phyloP scores from a whole-genome alignment of 148 eudicot genomes.

The Vaccinium macrocarpon region DNA sequence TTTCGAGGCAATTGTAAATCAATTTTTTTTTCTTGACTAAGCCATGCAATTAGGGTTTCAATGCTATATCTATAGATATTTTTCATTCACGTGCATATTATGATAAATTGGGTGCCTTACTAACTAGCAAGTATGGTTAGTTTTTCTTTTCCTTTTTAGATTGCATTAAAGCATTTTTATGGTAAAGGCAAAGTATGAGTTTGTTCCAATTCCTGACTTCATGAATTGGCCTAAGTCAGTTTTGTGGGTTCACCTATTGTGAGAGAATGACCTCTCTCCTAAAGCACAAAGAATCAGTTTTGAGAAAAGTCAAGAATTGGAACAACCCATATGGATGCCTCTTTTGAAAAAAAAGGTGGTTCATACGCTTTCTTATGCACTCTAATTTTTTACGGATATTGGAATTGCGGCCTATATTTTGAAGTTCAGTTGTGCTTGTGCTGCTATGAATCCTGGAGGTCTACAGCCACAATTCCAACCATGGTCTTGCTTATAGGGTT shows the following conservation, averaged over 20 bases:
- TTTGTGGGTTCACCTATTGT: no score
- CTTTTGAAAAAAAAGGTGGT: neutral
- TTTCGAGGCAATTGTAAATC: neutral
- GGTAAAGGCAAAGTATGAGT: neutral
- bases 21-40: neutral
- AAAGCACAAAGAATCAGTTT: no score
- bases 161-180: neutral
- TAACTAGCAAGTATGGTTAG: neutral
- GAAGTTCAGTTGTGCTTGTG: neutral
- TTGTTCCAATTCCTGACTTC: neutral
- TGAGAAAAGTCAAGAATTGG: no score
- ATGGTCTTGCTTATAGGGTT: neutral
- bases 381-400: neutral
- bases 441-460: neutral
- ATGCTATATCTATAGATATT: neutral
- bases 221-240: no score
- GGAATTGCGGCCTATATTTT: neutral
- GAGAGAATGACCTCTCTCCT: no score
- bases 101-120: neutral
- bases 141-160: neutral
- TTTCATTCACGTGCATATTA: neutral
- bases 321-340: neutral
- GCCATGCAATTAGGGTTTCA: slow-evolving; percentile 2
- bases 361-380: neutral
- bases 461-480: neutral